phyloP scores from a whole-genome alignment of 2,329 filamentous ascomycete genomes.

The Monosporascus sp. region DNA sequence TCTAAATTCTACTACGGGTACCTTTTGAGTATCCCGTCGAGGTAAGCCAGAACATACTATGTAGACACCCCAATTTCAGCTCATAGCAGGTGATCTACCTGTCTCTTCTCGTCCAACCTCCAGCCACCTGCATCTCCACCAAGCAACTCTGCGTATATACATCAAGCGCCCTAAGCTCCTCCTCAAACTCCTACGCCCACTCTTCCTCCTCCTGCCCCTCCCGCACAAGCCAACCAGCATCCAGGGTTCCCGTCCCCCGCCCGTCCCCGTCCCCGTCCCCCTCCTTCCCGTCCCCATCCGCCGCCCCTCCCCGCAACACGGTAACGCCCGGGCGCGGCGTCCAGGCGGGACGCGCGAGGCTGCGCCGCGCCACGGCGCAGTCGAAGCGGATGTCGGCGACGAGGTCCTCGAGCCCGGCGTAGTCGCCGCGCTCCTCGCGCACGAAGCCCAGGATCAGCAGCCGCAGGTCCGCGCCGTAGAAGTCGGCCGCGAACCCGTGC shows the following conservation, averaged over 20 bases:
- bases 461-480: slow-evolving; percentile 78
- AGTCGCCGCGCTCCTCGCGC: slow-evolving; percentile 75
- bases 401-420: slow-evolving; percentile 74
- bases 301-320: slow-evolving; percentile 20
- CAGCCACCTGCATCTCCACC: too few species aligned
- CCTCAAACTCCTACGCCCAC: background rate
- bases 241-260: slow-evolving; percentile 15
- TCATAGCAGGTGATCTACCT: too few species aligned
- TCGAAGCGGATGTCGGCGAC: slow-evolving; percentile 85
- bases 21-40: too few species aligned
- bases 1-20: too few species aligned
- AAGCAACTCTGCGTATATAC: too few species aligned
- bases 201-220: background rate
- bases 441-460: slow-evolving; percentile 83
- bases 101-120: too few species aligned
- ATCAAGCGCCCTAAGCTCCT: too few species aligned
- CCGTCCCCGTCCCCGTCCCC: slow-evolving; percentile 1
- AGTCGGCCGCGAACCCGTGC: slow-evolving; percentile 70
- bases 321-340: slow-evolving; percentile 35
- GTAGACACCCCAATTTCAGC: too few species aligned
- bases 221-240: slow-evolving; percentile 26
- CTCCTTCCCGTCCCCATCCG: slow-evolving; percentile 14
- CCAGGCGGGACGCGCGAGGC: slow-evolving; percentile 64
- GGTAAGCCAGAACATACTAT: too few species aligned
- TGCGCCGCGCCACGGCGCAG: slow-evolving; percentile 73